phyloP scores from a whole-genome alignment of 1,284 basidiomycete genomes.

The Wolfiporia cocos region DNA sequence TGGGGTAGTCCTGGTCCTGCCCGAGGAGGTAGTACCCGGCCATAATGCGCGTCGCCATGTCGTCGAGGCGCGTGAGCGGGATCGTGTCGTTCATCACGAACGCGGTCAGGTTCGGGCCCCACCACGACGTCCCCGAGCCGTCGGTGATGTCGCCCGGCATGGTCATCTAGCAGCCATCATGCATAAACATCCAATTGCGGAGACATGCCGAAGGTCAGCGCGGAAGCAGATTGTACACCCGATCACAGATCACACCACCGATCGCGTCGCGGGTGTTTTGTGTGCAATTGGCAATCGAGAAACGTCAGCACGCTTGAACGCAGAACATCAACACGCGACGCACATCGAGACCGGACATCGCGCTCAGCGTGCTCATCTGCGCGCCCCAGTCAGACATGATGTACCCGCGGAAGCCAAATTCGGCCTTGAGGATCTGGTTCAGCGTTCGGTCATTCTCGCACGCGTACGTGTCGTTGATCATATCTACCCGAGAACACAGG shows the following conservation, averaged over 20 bases:
- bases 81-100: slow-evolving; percentile 70
- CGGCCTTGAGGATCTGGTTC: slow-evolving; percentile 75
- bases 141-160: slow-evolving; percentile 70
- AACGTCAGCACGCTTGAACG: too few species aligned
- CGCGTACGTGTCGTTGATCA: slow-evolving; percentile 73
- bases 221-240: too few species aligned
- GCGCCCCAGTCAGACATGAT: slow-evolving; percentile 70
- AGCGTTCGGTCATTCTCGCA: slow-evolving; percentile 74
- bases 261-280: too few species aligned
- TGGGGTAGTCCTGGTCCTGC: slow-evolving; percentile 62
- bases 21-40: slow-evolving; percentile 54
- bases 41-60: slow-evolving; percentile 64
- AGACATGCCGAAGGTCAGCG: too few species aligned
- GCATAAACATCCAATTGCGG: too few species aligned
- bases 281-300: too few species aligned
- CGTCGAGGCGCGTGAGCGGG: slow-evolving; percentile 54
- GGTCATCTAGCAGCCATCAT: too few species aligned
- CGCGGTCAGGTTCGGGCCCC: slow-evolving; percentile 56
- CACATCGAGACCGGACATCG: slow-evolving; percentile 64
- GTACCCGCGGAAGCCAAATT: slow-evolving; percentile 77
- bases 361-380: slow-evolving; percentile 49
- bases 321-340: slow-evolving; percentile 23
- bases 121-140: slow-evolving; percentile 45
- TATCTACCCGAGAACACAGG: slow-evolving; percentile 34
- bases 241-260: too few species aligned